Conservation (phyloP, 345 rosid genomes). For the Sisymbrium altissimum region DNA sequence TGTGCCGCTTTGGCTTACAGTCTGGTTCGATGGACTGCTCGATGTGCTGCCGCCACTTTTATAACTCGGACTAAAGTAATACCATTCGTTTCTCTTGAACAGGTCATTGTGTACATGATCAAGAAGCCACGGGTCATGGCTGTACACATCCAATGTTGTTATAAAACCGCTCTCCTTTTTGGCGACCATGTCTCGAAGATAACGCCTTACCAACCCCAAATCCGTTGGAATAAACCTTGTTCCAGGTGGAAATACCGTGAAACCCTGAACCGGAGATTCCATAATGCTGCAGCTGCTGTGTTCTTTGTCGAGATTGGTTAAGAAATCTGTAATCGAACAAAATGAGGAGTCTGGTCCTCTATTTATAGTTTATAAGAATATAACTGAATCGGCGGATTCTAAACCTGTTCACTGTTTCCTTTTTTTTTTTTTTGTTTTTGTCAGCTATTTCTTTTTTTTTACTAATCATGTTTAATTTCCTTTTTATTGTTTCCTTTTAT, state of each 20-base stretch:
- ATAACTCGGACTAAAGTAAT: neutral
- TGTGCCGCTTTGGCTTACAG: neutral
- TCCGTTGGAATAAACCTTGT: neutral
- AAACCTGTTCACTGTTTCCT: too few relatives aligned
- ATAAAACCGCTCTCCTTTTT: neutral
- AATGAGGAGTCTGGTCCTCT: too few relatives aligned
- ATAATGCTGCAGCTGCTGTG: too few relatives aligned
- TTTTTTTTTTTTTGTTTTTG: too few relatives aligned
- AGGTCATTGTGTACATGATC: neutral
- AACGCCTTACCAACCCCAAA: neutral
- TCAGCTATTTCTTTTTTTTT: too few relatives aligned
- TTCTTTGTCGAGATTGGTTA: too few relatives aligned
- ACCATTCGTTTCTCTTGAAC: neutral
- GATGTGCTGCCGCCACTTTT: neutral
- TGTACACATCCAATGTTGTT: conserved; percentile 3
- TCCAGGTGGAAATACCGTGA: neutral
- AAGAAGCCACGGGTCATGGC: conserved; percentile 8
- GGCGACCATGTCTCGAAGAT: neutral
- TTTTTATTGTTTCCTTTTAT: too few relatives aligned
- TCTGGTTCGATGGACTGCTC: neutral
- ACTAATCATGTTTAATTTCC: too few relatives aligned
- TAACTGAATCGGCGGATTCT: too few relatives aligned
- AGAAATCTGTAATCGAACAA: too few relatives aligned
- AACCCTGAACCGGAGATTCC: too few relatives aligned
- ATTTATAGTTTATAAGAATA: too few relatives aligned